Evolutionary conservation across 176 grass and related monocot genomes (phyloP).

Genomic region (Avena sativa): DNA sequence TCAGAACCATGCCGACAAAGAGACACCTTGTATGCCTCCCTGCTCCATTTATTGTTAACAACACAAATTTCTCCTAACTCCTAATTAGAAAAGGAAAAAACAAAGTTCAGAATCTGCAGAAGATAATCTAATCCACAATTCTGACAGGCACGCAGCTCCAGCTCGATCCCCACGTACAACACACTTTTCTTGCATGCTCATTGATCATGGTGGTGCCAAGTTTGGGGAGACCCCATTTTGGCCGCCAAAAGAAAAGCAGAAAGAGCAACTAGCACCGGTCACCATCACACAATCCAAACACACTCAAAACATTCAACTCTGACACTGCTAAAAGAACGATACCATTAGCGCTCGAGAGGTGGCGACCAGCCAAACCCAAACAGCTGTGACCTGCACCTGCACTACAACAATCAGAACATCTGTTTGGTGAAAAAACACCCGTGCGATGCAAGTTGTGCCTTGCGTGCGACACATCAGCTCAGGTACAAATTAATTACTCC

Average conservation of each 20-base stretch:
- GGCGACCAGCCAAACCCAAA: slow-evolving; percentile 35
- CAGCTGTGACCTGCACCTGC: slow-evolving; percentile 34
- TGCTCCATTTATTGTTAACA: no score
- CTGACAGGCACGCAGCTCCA: background rate
- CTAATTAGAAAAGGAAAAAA: no score
- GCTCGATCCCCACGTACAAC: background rate
- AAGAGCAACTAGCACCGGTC: background rate
- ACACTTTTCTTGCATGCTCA: slow-evolving; percentile 13
- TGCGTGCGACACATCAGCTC: no score
- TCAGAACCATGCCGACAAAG: no score
- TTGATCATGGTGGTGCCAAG: background rate
- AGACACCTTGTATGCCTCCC: no score
- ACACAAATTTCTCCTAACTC: no score
- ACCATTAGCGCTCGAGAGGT: background rate
- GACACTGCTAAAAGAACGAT: background rate
- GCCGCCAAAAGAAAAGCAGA: background rate
- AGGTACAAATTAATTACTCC: no score
- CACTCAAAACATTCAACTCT: background rate
- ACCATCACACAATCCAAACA: background rate
- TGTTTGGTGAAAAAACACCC: background rate
- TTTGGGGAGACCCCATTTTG: slow-evolving; percentile 31
- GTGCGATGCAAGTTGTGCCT: background rate
- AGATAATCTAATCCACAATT: no score
- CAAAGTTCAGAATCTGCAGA: no score
- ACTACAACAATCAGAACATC: background rate